phyloP scores from a whole-genome alignment of 805 yeast species.

The Ogataea trehaloabstinens region DNA sequence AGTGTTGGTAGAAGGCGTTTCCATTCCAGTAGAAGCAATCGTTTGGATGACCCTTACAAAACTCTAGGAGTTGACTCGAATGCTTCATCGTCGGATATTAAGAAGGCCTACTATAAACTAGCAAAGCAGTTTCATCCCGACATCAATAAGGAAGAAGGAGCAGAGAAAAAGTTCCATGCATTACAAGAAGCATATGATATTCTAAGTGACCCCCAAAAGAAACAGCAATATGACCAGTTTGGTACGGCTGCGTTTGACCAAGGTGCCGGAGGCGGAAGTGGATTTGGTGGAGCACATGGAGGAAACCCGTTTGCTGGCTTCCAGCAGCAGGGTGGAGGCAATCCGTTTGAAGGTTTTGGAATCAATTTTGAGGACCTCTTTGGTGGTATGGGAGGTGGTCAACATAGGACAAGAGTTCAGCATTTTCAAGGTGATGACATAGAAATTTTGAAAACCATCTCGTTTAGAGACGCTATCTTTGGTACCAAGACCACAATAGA shows the following conservation, averaged over 20 bases:
- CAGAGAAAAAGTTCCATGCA: constrained; percentile 87
- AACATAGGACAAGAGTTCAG: constrained; percentile 49
- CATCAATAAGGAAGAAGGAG: constrained; percentile 85
- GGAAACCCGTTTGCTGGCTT: constrained; percentile 48
- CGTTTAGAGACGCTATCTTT: constrained; percentile 83
- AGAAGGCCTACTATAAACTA: constrained; percentile 88
- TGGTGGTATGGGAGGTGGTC: constrained; percentile 43
- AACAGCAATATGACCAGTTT: constrained; percentile 86
- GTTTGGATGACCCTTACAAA: constrained; percentile 73
- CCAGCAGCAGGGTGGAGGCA: constrained; percentile 30
- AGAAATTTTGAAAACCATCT: constrained; percentile 70
- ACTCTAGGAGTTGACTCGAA: constrained; percentile 70
- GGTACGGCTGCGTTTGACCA: constrained; percentile 84
- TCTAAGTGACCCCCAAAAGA: constrained; percentile 78
- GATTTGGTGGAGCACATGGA: constrained; percentile 49
- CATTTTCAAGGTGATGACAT: constrained; percentile 88
- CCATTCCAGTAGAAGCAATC: constrained; percentile 38
- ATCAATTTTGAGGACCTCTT: constrained; percentile 60
- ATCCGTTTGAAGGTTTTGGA: constrained; percentile 31
- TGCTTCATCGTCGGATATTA: constrained; percentile 82
- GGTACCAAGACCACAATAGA: constrained; percentile 68
- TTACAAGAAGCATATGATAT: constrained; percentile 94
- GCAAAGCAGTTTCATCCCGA: constrained; percentile 97
- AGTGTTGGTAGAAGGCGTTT: constrained; percentile 29
- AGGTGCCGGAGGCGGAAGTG: constrained; percentile 47